Evolutionary conservation across 495 filamentous ascomycete species (phyloP).

Genomic region (Bryoglossum gracile): DNA sequence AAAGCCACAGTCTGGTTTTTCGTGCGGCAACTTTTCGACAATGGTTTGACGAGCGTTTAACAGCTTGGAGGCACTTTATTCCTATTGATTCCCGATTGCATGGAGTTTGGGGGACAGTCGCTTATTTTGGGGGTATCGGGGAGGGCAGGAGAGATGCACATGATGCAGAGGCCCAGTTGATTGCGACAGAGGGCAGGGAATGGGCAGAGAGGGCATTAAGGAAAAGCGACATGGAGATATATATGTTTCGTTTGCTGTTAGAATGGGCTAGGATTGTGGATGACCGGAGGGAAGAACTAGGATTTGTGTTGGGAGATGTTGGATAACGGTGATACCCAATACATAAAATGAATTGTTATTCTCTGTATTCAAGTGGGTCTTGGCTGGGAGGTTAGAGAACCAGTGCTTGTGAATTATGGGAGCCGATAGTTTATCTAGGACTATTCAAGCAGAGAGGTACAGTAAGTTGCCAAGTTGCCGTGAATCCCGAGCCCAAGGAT

Average conservation of each 20-base stretch:
- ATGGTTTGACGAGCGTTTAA: conserved; percentile 67
- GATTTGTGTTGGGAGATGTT: too few species aligned
- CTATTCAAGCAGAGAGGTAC: too few species aligned
- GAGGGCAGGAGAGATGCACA: conserved; percentile 29
- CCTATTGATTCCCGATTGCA: conserved; percentile 65
- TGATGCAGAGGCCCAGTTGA: conserved; percentile 41
- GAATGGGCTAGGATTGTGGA: conserved; percentile 65
- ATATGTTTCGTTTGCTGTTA: conserved; percentile 67
- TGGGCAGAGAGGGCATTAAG: conserved; percentile 59
- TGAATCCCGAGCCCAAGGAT: too few species aligned
- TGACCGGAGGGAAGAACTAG: conserved; percentile 51
- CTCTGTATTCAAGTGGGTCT: too few species aligned
- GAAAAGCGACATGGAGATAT: conserved; percentile 77
- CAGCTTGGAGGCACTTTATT: conserved; percentile 72
- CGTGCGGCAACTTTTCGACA: conserved; percentile 59
- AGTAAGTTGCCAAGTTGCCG: too few species aligned
- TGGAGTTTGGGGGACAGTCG: conserved; percentile 54
- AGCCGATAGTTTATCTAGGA: too few species aligned
- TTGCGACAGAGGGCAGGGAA: conserved; percentile 56
- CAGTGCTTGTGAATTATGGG: too few species aligned
- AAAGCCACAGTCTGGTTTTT: conserved; percentile 56
- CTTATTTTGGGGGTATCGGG: conserved; percentile 49
- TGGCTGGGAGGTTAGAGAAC: too few species aligned
- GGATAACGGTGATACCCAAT: too few species aligned
- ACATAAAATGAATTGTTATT: too few species aligned